These are phyloP conservation scores for Dendrobium chrysotoxum DNA, from an alignment of 106 monocot genomes.

Conservation along the genomic window DNA sequence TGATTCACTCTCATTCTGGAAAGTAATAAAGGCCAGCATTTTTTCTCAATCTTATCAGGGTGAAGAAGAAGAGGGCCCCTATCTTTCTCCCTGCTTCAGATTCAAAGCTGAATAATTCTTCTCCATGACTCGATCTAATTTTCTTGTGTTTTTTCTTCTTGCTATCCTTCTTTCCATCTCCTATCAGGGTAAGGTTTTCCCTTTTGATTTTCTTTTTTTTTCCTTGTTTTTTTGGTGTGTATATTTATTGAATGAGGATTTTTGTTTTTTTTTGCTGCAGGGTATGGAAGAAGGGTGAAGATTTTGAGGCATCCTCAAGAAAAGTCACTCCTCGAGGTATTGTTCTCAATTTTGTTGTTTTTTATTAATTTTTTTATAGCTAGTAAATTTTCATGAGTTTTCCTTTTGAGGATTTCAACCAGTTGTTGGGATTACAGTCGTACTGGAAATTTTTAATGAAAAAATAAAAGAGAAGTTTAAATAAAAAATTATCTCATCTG, in stretches of 20 bases:
- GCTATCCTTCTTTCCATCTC: not conserved
- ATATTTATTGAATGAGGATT: not conserved
- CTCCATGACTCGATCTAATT: not conserved
- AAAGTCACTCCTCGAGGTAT: constrained; percentile 3
- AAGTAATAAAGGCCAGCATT: not conserved
- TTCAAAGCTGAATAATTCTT: not conserved
- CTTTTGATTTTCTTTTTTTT: not conserved
- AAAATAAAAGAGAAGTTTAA: not conserved
- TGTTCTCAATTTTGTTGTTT: not conserved
- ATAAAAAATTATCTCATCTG: not conserved
- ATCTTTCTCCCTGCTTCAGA: not conserved
- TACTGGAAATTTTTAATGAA: no score
- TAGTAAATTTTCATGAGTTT: not conserved
- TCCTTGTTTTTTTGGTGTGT: not conserved
- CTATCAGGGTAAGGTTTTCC: not conserved
- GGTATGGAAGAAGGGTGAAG: constrained; percentile 2
- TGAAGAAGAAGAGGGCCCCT: not conserved
- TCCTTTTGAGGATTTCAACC: not conserved
- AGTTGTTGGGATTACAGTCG: not conserved
- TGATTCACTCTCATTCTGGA: not conserved
- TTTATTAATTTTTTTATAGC: not conserved
- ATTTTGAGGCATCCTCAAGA: not conserved
- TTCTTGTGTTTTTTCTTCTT: not conserved
- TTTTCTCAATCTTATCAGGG: not conserved
- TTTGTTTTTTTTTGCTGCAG: not conserved